phyloP scores from a whole-genome alignment of 2,329 filamentous ascomycete genomes.

The Clarireedia hainanense region DNA sequence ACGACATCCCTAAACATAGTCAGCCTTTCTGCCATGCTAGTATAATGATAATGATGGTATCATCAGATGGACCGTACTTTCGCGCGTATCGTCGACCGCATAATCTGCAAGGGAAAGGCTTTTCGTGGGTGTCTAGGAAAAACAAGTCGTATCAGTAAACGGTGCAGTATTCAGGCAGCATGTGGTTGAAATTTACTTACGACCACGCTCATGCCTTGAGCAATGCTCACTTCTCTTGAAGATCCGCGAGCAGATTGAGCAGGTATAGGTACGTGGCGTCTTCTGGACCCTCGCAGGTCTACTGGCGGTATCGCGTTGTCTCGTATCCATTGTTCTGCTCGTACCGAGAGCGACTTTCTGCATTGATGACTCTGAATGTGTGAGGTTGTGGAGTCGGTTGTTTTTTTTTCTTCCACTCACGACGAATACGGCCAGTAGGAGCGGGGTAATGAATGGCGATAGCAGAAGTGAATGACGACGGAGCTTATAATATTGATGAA shows the following conservation, averaged over 20 bases:
- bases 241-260: conserved; percentile 1
- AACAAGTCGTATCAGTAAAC: conserved; percentile 1
- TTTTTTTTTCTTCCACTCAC: background rate
- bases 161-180: background rate
- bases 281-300: conserved; percentile 4
- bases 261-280: conserved; percentile 8
- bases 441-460: background rate
- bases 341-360: background rate
- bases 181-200: conserved; percentile 4
- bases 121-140: conserved; percentile 8
- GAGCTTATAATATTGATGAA: background rate
- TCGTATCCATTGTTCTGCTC: conserved; percentile 6
- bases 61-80: conserved; percentile 6
- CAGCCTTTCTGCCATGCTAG: background rate
- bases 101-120: conserved; percentile 8
- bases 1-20: conserved; percentile 7
- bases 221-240: conserved; percentile 12
- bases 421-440: background rate
- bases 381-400: too few species aligned
- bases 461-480: background rate
- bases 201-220: conserved; percentile 9
- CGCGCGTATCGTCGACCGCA: conserved; percentile 10
- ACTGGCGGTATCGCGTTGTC: conserved; percentile 4
- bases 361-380: background rate
- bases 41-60: background rate